phyloP scores from a whole-genome alignment of 192 early-diverging fungal species.

The Phlyctochytrium bullatum region DNA sequence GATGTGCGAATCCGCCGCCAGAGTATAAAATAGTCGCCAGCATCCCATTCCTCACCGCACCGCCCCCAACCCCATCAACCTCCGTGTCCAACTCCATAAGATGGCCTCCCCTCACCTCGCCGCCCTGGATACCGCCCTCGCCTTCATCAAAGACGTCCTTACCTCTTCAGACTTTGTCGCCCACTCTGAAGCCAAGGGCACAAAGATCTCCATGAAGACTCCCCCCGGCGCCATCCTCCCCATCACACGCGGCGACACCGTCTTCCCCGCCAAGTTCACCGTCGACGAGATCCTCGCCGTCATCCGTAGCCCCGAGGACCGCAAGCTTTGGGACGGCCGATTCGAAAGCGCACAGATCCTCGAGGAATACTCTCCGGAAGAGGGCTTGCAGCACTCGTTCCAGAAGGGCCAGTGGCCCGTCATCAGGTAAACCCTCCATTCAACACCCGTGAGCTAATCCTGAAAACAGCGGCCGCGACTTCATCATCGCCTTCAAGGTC shows the following conservation, averaged over 20 bases:
- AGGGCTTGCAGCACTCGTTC: not conserved
- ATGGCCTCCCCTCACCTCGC: too few relatives aligned
- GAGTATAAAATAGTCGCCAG: too few relatives aligned
- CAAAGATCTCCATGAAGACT: conserved; percentile 2
- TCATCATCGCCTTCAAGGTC: conserved; percentile 5
- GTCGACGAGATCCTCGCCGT: not conserved
- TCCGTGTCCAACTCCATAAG: too few relatives aligned
- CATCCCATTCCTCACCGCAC: too few relatives aligned
- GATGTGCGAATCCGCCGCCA: too few relatives aligned
- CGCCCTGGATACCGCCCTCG: too few relatives aligned
- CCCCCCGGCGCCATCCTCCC: not conserved
- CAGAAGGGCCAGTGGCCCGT: conserved; percentile 8
- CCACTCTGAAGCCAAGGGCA: not conserved
- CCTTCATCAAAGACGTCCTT: too few relatives aligned
- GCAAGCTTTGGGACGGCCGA: not conserved
- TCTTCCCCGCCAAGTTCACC: conserved; percentile 2
- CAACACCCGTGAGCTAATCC: not conserved
- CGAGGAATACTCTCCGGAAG: not conserved
- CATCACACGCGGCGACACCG: not conserved
- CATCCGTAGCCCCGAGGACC: not conserved
- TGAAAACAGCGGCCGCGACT: not conserved
- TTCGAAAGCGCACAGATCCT: not conserved
- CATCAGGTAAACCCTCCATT: not conserved
- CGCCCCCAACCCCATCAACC: too few relatives aligned
- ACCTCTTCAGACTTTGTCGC: not conserved